Conservation (phyloP, 257 asterid genomes). For the Lantana camara region DNA sequence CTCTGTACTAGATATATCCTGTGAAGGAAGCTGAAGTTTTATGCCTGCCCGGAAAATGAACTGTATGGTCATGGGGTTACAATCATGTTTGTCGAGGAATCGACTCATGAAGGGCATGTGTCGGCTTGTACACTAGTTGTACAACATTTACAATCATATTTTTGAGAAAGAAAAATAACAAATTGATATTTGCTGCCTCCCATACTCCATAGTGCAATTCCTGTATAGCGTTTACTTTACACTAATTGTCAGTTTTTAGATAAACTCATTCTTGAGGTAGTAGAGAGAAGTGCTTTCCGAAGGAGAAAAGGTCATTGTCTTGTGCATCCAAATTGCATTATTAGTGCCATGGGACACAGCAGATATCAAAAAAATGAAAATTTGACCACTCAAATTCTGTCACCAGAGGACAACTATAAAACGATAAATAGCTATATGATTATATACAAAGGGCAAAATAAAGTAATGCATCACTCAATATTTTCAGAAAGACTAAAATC, state of each 20-base stretch:
- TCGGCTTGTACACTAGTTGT: slow-evolving; percentile 3
- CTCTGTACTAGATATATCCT: not conserved
- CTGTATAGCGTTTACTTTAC: not conserved
- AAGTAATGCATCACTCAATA: not conserved
- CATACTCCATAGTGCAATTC: no score
- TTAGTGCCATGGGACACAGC: no score
- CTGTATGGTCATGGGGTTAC: not conserved
- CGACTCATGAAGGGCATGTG: slow-evolving; percentile 1
- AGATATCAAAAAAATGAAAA: no score
- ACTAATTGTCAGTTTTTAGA: not conserved
- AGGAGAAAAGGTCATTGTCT: no score
- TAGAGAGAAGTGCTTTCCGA: no score
- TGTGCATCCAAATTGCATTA: no score
- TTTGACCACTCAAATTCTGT: no score
- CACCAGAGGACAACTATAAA: not conserved
- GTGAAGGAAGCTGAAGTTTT: not conserved
- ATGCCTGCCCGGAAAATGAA: not conserved
- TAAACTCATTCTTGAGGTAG: no score
- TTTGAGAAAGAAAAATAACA: not conserved
- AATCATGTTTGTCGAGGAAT: slow-evolving; percentile 5
- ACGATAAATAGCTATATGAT: no score
- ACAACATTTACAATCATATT: slow-evolving; percentile 1
- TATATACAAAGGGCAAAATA: not conserved
- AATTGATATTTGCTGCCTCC: not conserved
- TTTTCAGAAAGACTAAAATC: not conserved